phyloP scores from a whole-genome alignment of 1,284 basidiomycete genomes.

The Taiwanofungus camphoratus region DNA sequence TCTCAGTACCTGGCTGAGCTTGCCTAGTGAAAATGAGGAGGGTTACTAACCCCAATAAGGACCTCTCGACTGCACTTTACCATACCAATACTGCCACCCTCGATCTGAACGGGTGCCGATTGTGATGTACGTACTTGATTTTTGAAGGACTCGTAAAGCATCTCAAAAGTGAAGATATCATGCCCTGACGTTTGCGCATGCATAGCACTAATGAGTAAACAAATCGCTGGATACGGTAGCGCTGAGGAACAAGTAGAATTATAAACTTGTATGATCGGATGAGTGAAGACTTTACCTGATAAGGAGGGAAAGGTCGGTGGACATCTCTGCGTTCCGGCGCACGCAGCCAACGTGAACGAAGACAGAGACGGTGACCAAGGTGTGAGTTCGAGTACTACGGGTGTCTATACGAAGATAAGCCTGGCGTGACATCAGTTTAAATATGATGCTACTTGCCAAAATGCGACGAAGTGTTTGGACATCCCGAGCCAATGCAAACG shows the following conservation, averaged over 20 bases:
- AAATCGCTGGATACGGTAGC: slow-evolving; percentile 66
- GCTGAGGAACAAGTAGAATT: slow-evolving; percentile 31
- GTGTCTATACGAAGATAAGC: slow-evolving; percentile 35
- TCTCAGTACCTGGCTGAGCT: background rate
- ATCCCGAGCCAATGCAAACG: slow-evolving; percentile 65
- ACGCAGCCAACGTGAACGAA: slow-evolving; percentile 32
- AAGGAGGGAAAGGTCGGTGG: slow-evolving; percentile 46
- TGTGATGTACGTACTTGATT: slow-evolving; percentile 62
- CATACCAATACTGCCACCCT: slow-evolving; percentile 73
- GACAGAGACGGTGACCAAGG: slow-evolving; percentile 49
- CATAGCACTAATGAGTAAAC: slow-evolving; percentile 64
- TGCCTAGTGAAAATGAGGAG: slow-evolving; percentile 1
- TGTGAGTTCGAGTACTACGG: slow-evolving; percentile 40
- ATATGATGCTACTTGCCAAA: slow-evolving; percentile 44
- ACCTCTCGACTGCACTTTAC: slow-evolving; percentile 55
- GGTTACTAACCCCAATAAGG: slow-evolving; percentile 49
- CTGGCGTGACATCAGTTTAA: background rate
- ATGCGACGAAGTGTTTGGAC: slow-evolving; percentile 58
- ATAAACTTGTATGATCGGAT: background rate
- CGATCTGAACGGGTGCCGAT: slow-evolving; percentile 67
- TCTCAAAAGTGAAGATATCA: slow-evolving; percentile 69
- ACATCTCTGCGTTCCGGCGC: slow-evolving; percentile 46
- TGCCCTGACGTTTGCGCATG: slow-evolving; percentile 65
- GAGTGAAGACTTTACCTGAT: slow-evolving; percentile 37
- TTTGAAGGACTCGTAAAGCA: slow-evolving; percentile 65